Evolutionary conservation across 164 flowering plant genomes (phyloP).

Genomic region (Nelumbo lutea): DNA sequence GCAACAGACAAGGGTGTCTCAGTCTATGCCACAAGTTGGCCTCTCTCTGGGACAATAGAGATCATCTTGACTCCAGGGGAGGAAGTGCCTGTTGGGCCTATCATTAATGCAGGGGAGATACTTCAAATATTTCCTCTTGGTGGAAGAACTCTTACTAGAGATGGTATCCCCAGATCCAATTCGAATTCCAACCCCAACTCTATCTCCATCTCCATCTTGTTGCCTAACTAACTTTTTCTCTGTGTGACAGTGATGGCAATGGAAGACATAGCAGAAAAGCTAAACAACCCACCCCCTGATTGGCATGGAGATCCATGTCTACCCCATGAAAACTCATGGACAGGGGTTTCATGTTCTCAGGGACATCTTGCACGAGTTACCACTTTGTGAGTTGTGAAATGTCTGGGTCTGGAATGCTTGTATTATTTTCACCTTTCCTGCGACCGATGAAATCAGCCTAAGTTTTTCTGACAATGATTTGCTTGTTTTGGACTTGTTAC

Average conservation of each 20-base stretch:
- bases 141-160: conserved; percentile 61
- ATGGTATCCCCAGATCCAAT: conserved; percentile 40
- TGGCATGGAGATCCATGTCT: conserved; percentile 97
- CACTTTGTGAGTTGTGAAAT: conserved; percentile 50
- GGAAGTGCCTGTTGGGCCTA: conserved; percentile 61
- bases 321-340: conserved; percentile 68
- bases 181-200: neutral
- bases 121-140: conserved; percentile 53
- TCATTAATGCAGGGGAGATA: conserved; percentile 80
- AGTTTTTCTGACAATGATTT: neutral
- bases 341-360: conserved; percentile 61
- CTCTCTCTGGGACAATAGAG: conserved; percentile 57
- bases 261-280: conserved; percentile 50
- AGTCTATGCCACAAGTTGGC: conserved; percentile 56
- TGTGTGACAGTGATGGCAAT: conserved; percentile 50
- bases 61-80: conserved; percentile 43
- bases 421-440: neutral
- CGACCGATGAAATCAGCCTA: neutral
- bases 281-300: conserved; percentile 61
- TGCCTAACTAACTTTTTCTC: neutral
- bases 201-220: neutral
- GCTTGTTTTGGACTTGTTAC: neutral
- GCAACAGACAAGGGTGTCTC: conserved; percentile 53
- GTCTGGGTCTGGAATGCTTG: neutral
- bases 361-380: conserved; percentile 37